Base-by-base conservation (phyloP, 179 eudicot genomes). In the Spergularia azorica region DNA sequence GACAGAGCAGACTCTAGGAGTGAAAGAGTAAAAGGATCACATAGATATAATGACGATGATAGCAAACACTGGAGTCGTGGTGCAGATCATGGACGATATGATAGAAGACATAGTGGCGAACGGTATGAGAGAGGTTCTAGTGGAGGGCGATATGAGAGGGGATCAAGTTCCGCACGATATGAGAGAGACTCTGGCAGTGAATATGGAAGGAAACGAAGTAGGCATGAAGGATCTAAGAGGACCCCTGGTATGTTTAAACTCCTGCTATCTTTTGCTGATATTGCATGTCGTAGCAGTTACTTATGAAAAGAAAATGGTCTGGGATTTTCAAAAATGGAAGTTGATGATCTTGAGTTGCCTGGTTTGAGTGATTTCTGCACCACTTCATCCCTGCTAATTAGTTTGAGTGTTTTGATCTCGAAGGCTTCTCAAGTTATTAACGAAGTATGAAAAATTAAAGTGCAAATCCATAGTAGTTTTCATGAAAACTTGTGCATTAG, bases 221-320 rank as follows among this genome's bases (percentile, higher is more conserved):
- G 92, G 87, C 82, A 89, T 67, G 96, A 87, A 50, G 84, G 84
- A 76, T 84, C 84, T 51, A 79, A 87, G 84, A 72, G 87, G 77
- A 90, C 97, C 62, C 99, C 95, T 62, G 89, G 99, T 93, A 84
- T 67, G 90, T 80, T 38, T 67, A 43, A 0, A 67, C 18, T 32
- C 46, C 15, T 32, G 48, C 32, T 26, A 26, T 26, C 32, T 26
- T 26, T 26, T 48, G 26, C 32, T 46, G 41, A 59, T 59, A 56
- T 58, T 4, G 55, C 36, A 63, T 55, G 48, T 62, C 64, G 38
- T 39, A 15, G 39, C 17, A 17, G 51, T 54, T 18, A 54, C 5
- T 15, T 18, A 59, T 18, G 32, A 4, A 7, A 17, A n/a, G 32
- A 17, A 5, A 20, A 59, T n/a, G 5, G n/a, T n/a, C 7, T 20